phyloP scores from a whole-genome alignment of 768 basidiomycete genomes.

The Hebeloma cylindrosporum region DNA sequence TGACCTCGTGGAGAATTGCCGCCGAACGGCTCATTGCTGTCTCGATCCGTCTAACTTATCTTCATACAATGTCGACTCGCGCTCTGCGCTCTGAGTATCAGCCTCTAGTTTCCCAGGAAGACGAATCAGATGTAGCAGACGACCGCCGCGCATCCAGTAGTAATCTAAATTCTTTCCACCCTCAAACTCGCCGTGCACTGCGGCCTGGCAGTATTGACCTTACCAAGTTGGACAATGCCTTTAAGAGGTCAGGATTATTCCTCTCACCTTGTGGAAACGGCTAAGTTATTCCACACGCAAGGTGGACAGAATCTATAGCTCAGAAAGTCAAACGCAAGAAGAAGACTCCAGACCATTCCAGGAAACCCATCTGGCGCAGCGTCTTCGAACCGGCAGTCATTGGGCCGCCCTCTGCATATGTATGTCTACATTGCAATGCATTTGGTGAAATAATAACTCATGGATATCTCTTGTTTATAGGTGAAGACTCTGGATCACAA shows the following conservation, averaged over 20 bases:
- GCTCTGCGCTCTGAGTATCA: slow-evolving; percentile 48
- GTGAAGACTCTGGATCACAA: slow-evolving; percentile 82
- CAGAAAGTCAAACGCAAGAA: slow-evolving; percentile 84
- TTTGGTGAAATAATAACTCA: slow-evolving; percentile 1
- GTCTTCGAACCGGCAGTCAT: slow-evolving; percentile 69
- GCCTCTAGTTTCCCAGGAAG: slow-evolving; percentile 41
- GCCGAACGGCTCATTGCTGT: too few relatives aligned
- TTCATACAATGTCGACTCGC: slow-evolving; percentile 26
- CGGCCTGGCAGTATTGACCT: slow-evolving; percentile 74
- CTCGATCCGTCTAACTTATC: neutral
- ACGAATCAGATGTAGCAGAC: slow-evolving; percentile 40
- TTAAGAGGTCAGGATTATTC: slow-evolving; percentile 77
- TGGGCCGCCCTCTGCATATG: slow-evolving; percentile 35
- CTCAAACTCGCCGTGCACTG: slow-evolving; percentile 35
- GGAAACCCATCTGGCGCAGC: slow-evolving; percentile 76
- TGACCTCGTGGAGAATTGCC: too few relatives aligned
- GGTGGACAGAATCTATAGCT: slow-evolving; percentile 87
- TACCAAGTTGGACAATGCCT: slow-evolving; percentile 76
- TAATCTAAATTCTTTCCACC: slow-evolving; percentile 16
- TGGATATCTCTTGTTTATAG: slow-evolving; percentile 32
- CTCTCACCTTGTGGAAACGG: too few relatives aligned
- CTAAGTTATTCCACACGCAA: too few relatives aligned
- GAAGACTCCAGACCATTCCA: slow-evolving; percentile 59
- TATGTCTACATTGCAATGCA: slow-evolving; percentile 25
- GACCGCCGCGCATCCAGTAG: slow-evolving; percentile 27